Percentiles rank a stretch among this genome's conserved stretches.
Conservation (phyloP, 192 early-diverging fungal genomes). For the Spinellus fusiger region DNA sequence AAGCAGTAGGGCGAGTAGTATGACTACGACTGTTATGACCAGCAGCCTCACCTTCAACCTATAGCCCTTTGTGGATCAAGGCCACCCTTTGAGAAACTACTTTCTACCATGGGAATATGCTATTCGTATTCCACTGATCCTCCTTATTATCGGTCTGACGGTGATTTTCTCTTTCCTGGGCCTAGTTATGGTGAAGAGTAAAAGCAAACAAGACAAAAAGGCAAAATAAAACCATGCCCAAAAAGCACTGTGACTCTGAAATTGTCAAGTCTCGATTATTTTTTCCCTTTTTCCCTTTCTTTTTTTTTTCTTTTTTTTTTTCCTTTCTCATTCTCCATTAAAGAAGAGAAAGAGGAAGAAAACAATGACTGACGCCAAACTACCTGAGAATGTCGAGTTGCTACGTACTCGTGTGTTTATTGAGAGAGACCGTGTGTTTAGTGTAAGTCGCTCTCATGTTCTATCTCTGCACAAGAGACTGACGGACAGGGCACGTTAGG, state of each 20-base stretch:
- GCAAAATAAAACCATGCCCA: constrained; percentile 6
- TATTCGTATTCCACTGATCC: constrained; percentile 78
- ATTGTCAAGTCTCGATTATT: background rate
- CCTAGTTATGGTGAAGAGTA: constrained; percentile 76
- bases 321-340: background rate
- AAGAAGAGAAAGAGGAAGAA: background rate
- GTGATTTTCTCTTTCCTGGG: constrained; percentile 74
- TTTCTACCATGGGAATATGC: constrained; percentile 84
- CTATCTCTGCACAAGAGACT: background rate
- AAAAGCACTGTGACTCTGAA: background rate
- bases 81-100: constrained; percentile 63
- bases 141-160: constrained; percentile 74
- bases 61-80: constrained; percentile 79
- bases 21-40: background rate
- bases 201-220: constrained; percentile 16
- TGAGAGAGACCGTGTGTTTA: constrained; percentile 61
- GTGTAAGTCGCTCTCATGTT: constrained; percentile 38
- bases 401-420: constrained; percentile 58
- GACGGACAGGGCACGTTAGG: constrained; percentile 33
- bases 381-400: constrained; percentile 33
- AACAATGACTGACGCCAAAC: constrained; percentile 5
- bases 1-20: no score
- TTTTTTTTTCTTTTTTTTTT: constrained; percentile 19
- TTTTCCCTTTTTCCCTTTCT: constrained; percentile 9
- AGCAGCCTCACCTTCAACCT: background rate